Conservation (phyloP, 2,329 filamentous ascomycete species). For the Chaetomium sp. region DNA sequence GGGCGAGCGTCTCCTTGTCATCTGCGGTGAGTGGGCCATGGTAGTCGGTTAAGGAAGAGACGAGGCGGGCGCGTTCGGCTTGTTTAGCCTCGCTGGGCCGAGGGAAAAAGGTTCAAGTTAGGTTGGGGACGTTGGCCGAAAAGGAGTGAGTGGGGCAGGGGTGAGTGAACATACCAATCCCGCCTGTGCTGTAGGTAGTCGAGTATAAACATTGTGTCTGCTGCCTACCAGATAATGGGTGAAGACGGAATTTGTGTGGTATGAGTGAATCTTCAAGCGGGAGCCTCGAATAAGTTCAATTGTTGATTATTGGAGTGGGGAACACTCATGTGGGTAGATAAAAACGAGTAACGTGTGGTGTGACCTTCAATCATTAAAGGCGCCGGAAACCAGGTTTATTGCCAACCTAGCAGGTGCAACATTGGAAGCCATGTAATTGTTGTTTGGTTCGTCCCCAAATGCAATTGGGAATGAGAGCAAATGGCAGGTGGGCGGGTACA, state of each 20-base stretch:
- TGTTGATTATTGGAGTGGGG: too few species aligned
- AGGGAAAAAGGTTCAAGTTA: background rate
- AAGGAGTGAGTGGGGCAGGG: background rate
- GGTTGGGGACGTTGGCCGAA: background rate
- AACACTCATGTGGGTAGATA: too few species aligned
- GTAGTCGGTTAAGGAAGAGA: conserved; percentile 60
- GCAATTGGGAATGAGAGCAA: background rate
- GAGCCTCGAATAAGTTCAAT: too few species aligned
- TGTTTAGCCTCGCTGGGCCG: conserved; percentile 67
- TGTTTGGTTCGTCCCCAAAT: background rate
- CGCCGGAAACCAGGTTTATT: too few species aligned
- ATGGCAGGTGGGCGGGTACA: background rate
- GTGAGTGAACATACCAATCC: conserved; percentile 52
- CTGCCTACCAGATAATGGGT: background rate
- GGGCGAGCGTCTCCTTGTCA: conserved; percentile 63
- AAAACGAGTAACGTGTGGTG: too few species aligned
- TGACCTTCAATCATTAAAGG: too few species aligned
- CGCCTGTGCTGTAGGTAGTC: conserved; percentile 63
- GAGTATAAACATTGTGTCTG: conserved; percentile 30
- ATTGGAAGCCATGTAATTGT: background rate
- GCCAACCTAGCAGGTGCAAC: background rate
- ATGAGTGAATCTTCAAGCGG: background rate
- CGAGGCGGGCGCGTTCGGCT: conserved; percentile 62
- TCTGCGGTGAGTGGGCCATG: conserved; percentile 54
- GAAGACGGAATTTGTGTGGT: background rate